Evolutionary conservation across 1,139 yeast genomes (phyloP), one percentile per base, ranked within the genome.

Genomic region (Scheffersomyces illinoinensis): DNA sequence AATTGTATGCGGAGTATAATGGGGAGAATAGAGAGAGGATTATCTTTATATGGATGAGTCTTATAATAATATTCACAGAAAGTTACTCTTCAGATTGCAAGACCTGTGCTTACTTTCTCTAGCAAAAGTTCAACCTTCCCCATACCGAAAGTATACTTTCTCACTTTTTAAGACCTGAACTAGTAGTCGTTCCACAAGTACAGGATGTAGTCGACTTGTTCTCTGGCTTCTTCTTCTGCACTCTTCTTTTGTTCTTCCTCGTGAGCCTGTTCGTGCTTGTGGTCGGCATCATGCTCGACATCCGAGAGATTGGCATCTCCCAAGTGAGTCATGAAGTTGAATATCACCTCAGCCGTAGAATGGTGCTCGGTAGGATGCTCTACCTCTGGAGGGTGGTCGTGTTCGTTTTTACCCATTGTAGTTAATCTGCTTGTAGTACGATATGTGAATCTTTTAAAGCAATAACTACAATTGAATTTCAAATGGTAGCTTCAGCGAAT

Each of bases 161-260:
- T 48, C n/a, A 18, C 23, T 24, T 24, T 24, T 8, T n/a, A 20
- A 10, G 8, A 4, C 5, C 4, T 21, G 19, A 20, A 48, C 24
- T 21, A 48, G n/a, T 48, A 48, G 51, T 48, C 51, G 24, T 48
- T 48, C 51, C 51, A 48, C n/a, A 48, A 48, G 51, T 48, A 48
- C 24, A 19, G 51, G 24, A 48, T 21, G 24, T 48, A 48, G 26
- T 48, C 51, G 24, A 48, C 51, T 20, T 24, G 51, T 48, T 48
- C 51, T 48, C 24, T 21, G 51, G 51, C 51, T 48, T 14, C 51
- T 20, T 48, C 51, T 10, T 21, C 51, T 20, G n/a, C 26, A n/a
- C 24, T 20, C 18, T 12, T 48, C 26, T 21, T 48, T n/a, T 20
- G 7, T 19, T 48, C 51, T 20, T 20, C 51, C 6, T 48, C 51